Percentiles rank a stretch among this genome's conserved stretches.
These are phyloP conservation scores for Polychytrium aggregatum DNA, from an alignment of 192 early-diverging fungal species.

Conservation along the genomic window DNA sequence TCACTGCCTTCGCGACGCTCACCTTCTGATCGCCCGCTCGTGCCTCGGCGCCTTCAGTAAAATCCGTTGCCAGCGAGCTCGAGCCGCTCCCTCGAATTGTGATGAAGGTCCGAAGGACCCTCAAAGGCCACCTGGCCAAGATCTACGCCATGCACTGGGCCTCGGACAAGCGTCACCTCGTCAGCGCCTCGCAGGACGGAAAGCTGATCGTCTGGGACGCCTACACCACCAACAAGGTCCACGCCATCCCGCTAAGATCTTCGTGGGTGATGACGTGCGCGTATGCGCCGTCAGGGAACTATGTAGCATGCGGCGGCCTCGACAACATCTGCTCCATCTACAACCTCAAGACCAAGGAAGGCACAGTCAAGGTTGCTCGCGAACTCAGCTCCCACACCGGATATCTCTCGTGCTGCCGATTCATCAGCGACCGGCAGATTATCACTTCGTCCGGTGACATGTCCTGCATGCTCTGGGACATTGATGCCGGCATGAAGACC, in stretches of 20 bases:
- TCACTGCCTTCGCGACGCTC: too few relatives aligned
- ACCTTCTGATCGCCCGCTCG: too few relatives aligned
- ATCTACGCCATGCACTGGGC: slow-evolving; percentile 99
- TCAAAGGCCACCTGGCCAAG: slow-evolving; percentile 98
- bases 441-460: slow-evolving; percentile 94
- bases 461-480: slow-evolving; percentile 99
- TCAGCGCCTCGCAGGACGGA: slow-evolving; percentile 98
- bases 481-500: slow-evolving; percentile 95
- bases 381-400: slow-evolving; percentile 96
- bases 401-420: slow-evolving; percentile 95
- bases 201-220: slow-evolving; percentile 99
- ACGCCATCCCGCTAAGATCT: slow-evolving; percentile 95
- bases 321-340: slow-evolving; percentile 99
- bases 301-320: slow-evolving; percentile 98
- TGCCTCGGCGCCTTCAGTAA: slow-evolving; percentile 59
- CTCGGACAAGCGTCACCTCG: slow-evolving; percentile 90
- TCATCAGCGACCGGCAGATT: slow-evolving; percentile 91
- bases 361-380: slow-evolving; percentile 83
- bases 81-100: slow-evolving; percentile 77
- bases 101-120: slow-evolving; percentile 92
- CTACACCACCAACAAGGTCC: slow-evolving; percentile 97
- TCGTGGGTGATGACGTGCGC: slow-evolving; percentile 99
- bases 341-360: slow-evolving; percentile 91
- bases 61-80: slow-evolving; percentile 71
- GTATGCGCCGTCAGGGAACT: slow-evolving; percentile 94